These are phyloP conservation scores for Lepidium aucheri DNA, from an alignment of 345 rosid species.

Conservation along the genomic window DNA sequence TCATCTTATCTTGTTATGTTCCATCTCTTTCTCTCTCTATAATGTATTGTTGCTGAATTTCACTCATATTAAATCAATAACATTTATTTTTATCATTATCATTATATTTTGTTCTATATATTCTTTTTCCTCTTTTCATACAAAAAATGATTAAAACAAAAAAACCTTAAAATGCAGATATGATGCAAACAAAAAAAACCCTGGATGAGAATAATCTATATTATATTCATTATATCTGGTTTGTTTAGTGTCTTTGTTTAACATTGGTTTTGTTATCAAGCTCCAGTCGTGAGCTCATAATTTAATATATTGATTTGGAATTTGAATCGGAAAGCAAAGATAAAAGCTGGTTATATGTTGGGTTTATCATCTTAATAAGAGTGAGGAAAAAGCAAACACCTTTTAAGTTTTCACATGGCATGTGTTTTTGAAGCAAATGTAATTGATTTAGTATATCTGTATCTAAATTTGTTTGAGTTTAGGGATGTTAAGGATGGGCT, in stretches of 20 bases:
- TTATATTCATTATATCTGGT: background rate
- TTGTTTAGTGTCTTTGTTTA: background rate
- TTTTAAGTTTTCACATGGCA: slow-evolving; percentile 16
- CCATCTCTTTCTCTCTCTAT: background rate
- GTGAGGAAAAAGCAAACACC: slow-evolving; percentile 8
- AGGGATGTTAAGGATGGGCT: too few relatives aligned
- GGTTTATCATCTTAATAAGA: background rate
- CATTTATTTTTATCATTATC: background rate
- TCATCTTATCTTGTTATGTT: background rate
- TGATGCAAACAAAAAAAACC: background rate
- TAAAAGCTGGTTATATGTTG: slow-evolving; percentile 18
- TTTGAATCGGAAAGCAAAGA: slow-evolving; percentile 1
- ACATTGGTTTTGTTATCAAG: background rate
- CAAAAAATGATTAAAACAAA: background rate
- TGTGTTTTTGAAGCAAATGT: background rate
- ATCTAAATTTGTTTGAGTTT: too few relatives aligned
- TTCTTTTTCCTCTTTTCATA: background rate
- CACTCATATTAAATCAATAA: slow-evolving; percentile 20
- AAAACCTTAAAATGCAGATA: background rate
- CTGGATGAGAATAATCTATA: background rate
- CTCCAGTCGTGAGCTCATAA: background rate
- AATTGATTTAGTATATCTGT: too few relatives aligned
- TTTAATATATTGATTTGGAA: background rate
- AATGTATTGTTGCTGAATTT: slow-evolving; percentile 8
- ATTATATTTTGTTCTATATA: background rate